Evolutionary conservation across 2,329 filamentous ascomycete species (phyloP).

Genomic region (Thielaviopsis euricoi): DNA sequence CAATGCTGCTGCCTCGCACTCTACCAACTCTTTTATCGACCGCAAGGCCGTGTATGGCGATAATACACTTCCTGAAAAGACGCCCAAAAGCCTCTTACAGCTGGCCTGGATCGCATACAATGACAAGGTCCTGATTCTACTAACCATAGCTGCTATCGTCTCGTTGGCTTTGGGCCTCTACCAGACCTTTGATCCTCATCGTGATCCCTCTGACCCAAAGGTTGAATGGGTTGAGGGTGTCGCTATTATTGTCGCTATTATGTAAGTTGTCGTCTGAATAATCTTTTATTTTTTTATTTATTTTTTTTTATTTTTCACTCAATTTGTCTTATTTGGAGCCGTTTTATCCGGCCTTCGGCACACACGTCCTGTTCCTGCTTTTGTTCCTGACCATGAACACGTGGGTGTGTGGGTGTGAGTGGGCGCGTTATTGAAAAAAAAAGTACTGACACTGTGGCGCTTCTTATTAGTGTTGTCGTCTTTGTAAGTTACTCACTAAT

Average conservation of each 20-base stretch:
- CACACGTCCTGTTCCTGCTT: neutral
- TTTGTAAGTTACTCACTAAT: slow-evolving; percentile 10
- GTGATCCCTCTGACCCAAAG: slow-evolving; percentile 17
- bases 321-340: neutral
- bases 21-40: slow-evolving; percentile 24
- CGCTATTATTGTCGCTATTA: slow-evolving; percentile 13
- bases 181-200: slow-evolving; percentile 34
- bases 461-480: slow-evolving; percentile 11
- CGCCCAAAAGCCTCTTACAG: slow-evolving; percentile 38
- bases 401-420: too few species aligned
- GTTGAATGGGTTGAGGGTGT: slow-evolving; percentile 17
- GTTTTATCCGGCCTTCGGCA: neutral
- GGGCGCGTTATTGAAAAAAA: neutral
- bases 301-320: too few species aligned
- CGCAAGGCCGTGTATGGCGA: slow-evolving; percentile 42
- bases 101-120: slow-evolving; percentile 56
- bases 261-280: slow-evolving; percentile 26
- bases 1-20: neutral
- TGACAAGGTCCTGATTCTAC: slow-evolving; percentile 55
- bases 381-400: too few species aligned
- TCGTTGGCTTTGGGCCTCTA: slow-evolving; percentile 56
- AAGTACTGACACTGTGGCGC: neutral
- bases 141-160: slow-evolving; percentile 51
- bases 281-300: too few species aligned
- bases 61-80: slow-evolving; percentile 43